Conservation (phyloP, 495 filamentous ascomycete genomes). For the Collariella sp. region DNA sequence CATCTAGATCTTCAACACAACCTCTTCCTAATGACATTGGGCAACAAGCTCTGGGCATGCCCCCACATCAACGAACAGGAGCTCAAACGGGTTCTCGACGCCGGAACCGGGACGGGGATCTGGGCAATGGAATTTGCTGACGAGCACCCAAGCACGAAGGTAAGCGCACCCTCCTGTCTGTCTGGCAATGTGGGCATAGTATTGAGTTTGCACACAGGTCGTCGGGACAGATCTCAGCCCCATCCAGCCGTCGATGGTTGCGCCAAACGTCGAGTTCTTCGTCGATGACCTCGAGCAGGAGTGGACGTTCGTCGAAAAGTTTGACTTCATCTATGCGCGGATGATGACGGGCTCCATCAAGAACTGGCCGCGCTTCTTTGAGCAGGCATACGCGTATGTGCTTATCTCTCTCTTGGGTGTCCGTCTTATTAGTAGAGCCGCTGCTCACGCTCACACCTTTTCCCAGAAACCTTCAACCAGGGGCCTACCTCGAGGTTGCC, state of each 20-base stretch:
- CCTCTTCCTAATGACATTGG: slow-evolving; percentile 1
- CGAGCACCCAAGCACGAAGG: slow-evolving; percentile 3
- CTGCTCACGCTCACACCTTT: neutral
- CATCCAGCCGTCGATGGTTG: slow-evolving; percentile 29
- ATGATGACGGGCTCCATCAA: slow-evolving; percentile 39
- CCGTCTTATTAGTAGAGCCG: neutral
- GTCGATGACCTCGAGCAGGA: slow-evolving; percentile 45
- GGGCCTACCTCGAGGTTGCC: slow-evolving; percentile 8
- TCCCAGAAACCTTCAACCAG: slow-evolving; percentile 9
- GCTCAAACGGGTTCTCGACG: slow-evolving; percentile 40
- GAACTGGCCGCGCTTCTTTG: slow-evolving; percentile 37
- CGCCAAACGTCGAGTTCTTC: slow-evolving; percentile 48
- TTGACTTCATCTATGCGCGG: slow-evolving; percentile 31
- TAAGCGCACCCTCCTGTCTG: neutral
- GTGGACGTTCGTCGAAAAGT: slow-evolving; percentile 29
- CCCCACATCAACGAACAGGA: neutral
- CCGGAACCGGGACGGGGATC: slow-evolving; percentile 45
- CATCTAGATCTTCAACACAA: slow-evolving; percentile 12
- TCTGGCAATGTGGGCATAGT: neutral
- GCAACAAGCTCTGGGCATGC: neutral
- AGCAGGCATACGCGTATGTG: slow-evolving; percentile 6
- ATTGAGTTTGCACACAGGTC: slow-evolving; percentile 32
- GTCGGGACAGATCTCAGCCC: slow-evolving; percentile 44
- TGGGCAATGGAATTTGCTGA: slow-evolving; percentile 44
- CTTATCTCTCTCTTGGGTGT: too few species aligned